Evolutionary conservation across 176 grass and related monocot genomes (phyloP).

Genomic region (Otatea glauca): DNA sequence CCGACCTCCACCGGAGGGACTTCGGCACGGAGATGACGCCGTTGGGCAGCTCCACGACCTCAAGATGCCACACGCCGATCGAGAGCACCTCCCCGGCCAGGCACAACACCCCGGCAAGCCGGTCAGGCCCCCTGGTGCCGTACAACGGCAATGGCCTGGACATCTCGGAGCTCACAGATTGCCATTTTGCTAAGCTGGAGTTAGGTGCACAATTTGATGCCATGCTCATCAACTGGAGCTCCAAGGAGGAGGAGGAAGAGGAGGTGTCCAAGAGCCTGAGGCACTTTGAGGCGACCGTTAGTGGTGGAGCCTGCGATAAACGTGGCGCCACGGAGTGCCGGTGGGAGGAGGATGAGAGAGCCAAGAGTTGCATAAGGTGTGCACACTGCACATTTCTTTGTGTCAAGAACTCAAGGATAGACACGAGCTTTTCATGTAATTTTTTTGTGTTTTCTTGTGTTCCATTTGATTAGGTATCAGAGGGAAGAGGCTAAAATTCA

Average conservation of each 20-base stretch:
- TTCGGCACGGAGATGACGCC: conserved; percentile 77
- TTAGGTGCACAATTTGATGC: conserved; percentile 75
- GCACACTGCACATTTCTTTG: conserved; percentile 3
- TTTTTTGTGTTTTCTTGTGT: conserved; percentile 20
- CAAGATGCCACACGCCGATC: conserved; percentile 68
- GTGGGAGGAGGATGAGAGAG: conserved; percentile 93
- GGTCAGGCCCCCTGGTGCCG: conserved; percentile 77
- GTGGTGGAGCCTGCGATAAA: conserved; percentile 31
- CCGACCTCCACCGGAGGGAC: conserved; percentile 45
- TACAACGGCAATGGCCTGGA: conserved; percentile 43
- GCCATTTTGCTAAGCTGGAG: conserved; percentile 87
- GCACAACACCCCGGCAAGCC: conserved; percentile 87
- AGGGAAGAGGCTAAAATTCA: conserved; percentile 96
- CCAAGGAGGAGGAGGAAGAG: conserved; percentile 92
- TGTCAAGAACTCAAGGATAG: neutral
- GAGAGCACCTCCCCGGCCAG: conserved; percentile 75
- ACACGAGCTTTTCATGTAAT: neutral
- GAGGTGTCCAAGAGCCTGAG: conserved; percentile 91
- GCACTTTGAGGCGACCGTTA: conserved; percentile 65
- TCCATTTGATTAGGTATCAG: conserved; percentile 67
- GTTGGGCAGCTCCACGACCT: conserved; percentile 61
- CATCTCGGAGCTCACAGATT: conserved; percentile 71
- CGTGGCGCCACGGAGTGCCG: conserved; percentile 53
- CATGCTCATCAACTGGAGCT: conserved; percentile 74
- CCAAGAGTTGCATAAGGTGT: conserved; percentile 93